Evolutionary conservation across 768 basidiomycete genomes (phyloP), one percentile per base, ranked within the genome.

Genomic region (Lentinus brumalis): DNA sequence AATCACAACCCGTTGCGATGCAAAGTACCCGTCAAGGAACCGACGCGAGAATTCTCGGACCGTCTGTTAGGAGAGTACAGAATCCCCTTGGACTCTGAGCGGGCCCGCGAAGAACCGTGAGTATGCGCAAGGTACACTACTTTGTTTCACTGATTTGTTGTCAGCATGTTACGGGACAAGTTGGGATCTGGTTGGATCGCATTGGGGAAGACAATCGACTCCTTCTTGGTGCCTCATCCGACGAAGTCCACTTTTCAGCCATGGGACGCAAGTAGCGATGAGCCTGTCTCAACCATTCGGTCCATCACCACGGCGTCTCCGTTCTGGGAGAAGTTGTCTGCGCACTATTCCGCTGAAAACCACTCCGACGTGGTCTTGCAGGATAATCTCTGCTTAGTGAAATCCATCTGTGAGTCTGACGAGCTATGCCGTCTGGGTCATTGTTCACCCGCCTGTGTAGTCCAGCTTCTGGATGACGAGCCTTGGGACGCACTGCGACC

Each of bases 261-360:
- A 6, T 91, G 90, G 85, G 86, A 91, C 57, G 59, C 74, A 10
- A 72, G 71, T 3, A 86, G 85, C 58, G 67, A 76, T 47, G 78
- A 77, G 12, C 83, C 83, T 4, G 68, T 92, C 5, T 70, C 78
- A 6, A 76, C 78, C 10, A 71, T 91, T 18, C 78, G 82, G 31
- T 75, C 81, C 44, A 71, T 81, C n/a, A 79, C 77, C 4, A 76
- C 68, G 12, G 74, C 81, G 41, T 57, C 81, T 10, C 70, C 74
- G 15, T 95, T 83, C 70, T 95, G 92, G 92, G 79, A 85, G 69
- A 77, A 84, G 64, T 61, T 93, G 10, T 81, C 88, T 3, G 80
- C 75, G 5, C 86, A 88, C 68, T 92, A 88, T 69, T 81, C 89
- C 0, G 87, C 92, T 70, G 92, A 96, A 73, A 93, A 88, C 60